Percentiles rank a stretch among this genome's conserved stretches.
These are phyloP conservation scores for Colletotrichum echinochloae DNA, from an alignment of 2,329 filamentous ascomycete species.

Conservation along the genomic window DNA sequence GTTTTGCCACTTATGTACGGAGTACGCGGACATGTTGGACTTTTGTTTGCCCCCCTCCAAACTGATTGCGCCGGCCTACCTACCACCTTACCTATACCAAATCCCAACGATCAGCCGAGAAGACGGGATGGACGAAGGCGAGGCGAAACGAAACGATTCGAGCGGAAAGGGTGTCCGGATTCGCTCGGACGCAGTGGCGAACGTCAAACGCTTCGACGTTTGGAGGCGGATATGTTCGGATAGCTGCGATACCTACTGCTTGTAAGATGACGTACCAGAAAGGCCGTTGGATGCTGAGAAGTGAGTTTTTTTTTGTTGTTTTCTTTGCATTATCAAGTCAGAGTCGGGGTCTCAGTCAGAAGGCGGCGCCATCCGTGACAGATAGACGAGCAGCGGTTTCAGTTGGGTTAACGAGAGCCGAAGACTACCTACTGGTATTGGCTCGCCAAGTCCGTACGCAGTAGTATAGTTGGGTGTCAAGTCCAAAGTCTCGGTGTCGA, in stretches of 20 bases:
- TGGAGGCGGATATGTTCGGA: background rate
- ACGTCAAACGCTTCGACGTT: background rate
- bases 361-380: conserved; percentile 20
- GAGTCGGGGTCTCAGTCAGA: conserved; percentile 3
- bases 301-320: no score
- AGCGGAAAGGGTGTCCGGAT: background rate
- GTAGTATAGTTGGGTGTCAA: background rate
- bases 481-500: background rate
- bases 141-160: background rate
- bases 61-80: background rate
- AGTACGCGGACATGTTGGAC: conserved; percentile 15
- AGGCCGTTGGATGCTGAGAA: background rate
- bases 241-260: background rate
- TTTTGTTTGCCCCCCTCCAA: background rate
- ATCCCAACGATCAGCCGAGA: background rate
- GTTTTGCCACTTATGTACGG: conserved; percentile 13
- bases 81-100: background rate
- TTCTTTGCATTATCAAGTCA: background rate
- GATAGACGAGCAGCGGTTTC: conserved; percentile 29
- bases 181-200: conserved; percentile 4
- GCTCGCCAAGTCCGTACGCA: background rate
- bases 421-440: background rate
- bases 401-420: background rate
- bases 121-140: background rate
- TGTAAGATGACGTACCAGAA: conserved; percentile 11